phyloP scores from a whole-genome alignment of 345 rosid species.

The Eucalyptus camaldulensis region DNA sequence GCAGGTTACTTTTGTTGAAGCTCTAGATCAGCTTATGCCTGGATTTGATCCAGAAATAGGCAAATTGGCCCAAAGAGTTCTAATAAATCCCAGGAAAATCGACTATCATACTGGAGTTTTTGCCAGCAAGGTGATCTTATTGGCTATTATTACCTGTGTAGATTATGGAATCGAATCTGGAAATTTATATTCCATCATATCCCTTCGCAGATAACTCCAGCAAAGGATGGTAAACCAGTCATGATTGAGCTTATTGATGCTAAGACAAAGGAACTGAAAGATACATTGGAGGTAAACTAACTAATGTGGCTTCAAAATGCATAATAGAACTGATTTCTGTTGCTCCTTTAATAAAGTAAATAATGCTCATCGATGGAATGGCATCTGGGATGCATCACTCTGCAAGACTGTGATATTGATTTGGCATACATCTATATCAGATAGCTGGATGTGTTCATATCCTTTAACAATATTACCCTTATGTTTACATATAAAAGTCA shows the following conservation, averaged over 20 bases:
- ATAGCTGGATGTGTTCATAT: not conserved
- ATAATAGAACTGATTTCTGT: not conserved
- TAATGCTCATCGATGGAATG: not conserved
- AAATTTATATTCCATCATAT: not conserved
- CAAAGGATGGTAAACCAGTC: conserved; percentile 92
- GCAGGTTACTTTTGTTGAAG: conserved; percentile 97
- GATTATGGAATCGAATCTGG: not conserved
- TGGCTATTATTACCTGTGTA: not conserved
- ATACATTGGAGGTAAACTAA: conserved; percentile 70
- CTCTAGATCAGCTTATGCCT: conserved; percentile 97
- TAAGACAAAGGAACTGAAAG: conserved; percentile 84
- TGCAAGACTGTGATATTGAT: not conserved
- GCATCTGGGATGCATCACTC: not conserved
- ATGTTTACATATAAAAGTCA: not conserved
- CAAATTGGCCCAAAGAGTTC: conserved; percentile 91
- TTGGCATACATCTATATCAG: not conserved
- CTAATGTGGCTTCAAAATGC: not conserved
- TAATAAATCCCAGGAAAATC: conserved; percentile 87
- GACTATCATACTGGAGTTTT: conserved; percentile 95
- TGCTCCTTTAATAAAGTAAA: not conserved
- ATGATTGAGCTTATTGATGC: conserved; percentile 94
- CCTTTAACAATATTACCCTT: not conserved
- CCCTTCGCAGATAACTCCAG: conserved; percentile 73
- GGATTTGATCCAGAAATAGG: conserved; percentile 99
- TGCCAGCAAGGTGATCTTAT: conserved; percentile 67